Conservation (phyloP, 2,329 filamentous ascomycete genomes). For the Arthrinium puccinioides region DNA sequence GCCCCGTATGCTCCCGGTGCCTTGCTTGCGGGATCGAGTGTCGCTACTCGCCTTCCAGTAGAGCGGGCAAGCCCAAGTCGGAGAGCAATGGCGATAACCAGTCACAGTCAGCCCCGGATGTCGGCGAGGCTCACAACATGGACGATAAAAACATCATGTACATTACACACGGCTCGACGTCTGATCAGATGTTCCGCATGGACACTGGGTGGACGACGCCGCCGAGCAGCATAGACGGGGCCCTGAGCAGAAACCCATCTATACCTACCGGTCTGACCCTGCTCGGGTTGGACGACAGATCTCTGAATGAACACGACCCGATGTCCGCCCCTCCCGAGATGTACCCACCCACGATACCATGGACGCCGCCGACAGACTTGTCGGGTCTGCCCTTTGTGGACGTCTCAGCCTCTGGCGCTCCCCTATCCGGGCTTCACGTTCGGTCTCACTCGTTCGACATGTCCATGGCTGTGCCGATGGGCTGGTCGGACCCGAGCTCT, state of each 20-base stretch:
- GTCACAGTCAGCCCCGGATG: conserved; percentile 10
- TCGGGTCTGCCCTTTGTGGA: conserved; percentile 24
- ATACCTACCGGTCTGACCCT: conserved; percentile 25
- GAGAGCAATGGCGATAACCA: conserved; percentile 14
- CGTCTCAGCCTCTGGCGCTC: conserved; percentile 19
- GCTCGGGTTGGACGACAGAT: conserved; percentile 21
- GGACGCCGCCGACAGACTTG: conserved; percentile 31
- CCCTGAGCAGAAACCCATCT: conserved; percentile 25
- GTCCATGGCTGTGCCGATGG: conserved; percentile 20
- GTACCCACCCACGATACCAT: conserved; percentile 29
- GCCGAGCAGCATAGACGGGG: conserved; percentile 25
- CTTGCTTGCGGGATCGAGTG: conserved; percentile 41
- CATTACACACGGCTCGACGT: conserved; percentile 10
- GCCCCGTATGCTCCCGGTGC: conserved; percentile 47
- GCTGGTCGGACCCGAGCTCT: conserved; percentile 20
- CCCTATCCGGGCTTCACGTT: conserved; percentile 18
- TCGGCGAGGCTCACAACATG: conserved; percentile 13
- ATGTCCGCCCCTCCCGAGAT: conserved; percentile 23
- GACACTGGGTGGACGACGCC: conserved; percentile 32
- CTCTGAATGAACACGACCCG: conserved; percentile 13
- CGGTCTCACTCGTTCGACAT: conserved; percentile 31
- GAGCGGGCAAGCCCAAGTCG: conserved; percentile 41
- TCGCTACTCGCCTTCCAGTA: conserved; percentile 44
- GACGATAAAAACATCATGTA: conserved; percentile 24
- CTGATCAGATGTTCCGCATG: conserved; percentile 26